Percentiles rank a stretch among this genome's conserved stretches.
Evolutionary conservation across 192 early-diverging fungal species (phyloP).

Genomic region (Dimargaris verticillata): DNA sequence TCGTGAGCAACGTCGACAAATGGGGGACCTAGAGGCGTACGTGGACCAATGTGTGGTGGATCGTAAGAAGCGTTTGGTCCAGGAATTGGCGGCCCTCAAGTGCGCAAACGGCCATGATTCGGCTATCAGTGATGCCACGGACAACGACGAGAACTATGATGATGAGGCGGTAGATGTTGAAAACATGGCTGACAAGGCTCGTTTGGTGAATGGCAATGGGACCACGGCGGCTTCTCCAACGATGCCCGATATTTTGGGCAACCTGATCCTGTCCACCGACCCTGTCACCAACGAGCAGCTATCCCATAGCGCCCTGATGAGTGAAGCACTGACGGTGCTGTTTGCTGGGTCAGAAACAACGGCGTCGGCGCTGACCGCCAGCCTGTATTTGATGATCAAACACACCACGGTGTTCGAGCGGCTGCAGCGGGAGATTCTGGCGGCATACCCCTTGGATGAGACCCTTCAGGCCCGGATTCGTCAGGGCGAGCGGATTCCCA

Average conservation of each 20-base stretch:
- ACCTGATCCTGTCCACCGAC: neutral
- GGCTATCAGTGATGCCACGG: neutral
- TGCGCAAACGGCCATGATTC: too few species aligned
- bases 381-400: neutral
- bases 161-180: neutral
- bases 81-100: neutral
- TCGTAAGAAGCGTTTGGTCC: neutral
- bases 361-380: neutral
- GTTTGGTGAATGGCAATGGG: too few species aligned
- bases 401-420: neutral
- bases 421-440: constrained; percentile 4
- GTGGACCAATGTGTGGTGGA: neutral
- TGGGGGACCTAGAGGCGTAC: neutral
- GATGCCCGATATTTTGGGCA: neutral
- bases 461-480: neutral
- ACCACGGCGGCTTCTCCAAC: too few species aligned
- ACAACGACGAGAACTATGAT: neutral
- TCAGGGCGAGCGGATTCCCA: neutral
- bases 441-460: neutral
- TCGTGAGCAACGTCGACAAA: neutral
- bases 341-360: constrained; percentile 10
- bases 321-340: neutral
- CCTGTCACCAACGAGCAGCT: neutral
- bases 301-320: neutral
- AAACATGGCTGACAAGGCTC: neutral